A percentile compares a stretch with the other conserved stretches of the same genome.
Evolutionary conservation across 768 basidiomycete species (phyloP).

Genomic region (Suillus bovinus): DNA sequence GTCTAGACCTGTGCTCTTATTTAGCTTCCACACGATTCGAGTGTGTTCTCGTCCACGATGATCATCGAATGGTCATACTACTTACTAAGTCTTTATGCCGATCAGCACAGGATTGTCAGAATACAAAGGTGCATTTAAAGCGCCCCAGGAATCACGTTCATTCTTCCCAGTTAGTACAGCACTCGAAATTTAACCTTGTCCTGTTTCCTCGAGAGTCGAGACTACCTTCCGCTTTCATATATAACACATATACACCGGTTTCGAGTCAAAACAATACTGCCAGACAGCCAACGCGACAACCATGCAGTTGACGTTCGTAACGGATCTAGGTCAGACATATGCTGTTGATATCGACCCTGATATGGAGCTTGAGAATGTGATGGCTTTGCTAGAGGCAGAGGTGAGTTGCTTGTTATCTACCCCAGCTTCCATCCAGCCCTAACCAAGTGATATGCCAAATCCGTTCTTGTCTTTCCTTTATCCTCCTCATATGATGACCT

Average conservation of each 20-base stretch:
- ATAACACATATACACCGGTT: neutral
- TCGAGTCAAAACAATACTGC: neutral
- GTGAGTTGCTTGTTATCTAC: constrained; percentile 46
- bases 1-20: neutral
- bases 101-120: neutral
- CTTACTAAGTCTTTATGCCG: neutral
- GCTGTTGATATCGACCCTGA: constrained; percentile 82
- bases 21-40: constrained; percentile 3
- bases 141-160: neutral
- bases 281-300: constrained; percentile 8
- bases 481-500: neutral
- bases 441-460: constrained; percentile 3
- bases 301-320: constrained; percentile 77
- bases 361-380: constrained; percentile 92
- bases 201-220: neutral
- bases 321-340: constrained; percentile 63
- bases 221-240: neutral
- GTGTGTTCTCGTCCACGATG: neutral
- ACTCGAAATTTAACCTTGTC: neutral
- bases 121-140: constrained; percentile 5
- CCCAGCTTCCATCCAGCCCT: constrained; percentile 3
- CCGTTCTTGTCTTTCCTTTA: neutral
- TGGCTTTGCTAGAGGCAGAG: constrained; percentile 94
- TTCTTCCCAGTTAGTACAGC: neutral
- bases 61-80: neutral